Evolutionary conservation across 176 grass and related monocot species (phyloP).

Genomic region (Secale cereale): DNA sequence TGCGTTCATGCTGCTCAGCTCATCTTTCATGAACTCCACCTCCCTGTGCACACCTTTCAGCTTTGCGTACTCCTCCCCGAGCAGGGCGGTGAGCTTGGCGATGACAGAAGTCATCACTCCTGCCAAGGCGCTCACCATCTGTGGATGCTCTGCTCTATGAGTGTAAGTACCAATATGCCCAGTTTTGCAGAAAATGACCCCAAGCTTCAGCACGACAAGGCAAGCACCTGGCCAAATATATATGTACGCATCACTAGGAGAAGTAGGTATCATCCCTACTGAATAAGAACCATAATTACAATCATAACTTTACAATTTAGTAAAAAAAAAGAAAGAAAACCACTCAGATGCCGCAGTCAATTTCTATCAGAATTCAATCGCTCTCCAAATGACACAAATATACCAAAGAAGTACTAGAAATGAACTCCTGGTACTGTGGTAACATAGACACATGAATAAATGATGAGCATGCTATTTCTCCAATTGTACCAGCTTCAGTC

Average conservation of each 20-base stretch:
- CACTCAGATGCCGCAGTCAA: background rate
- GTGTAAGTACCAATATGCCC: background rate
- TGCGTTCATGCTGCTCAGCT: slow-evolving; percentile 28
- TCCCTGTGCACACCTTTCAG: slow-evolving; percentile 9
- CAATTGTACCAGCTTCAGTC: too few species aligned
- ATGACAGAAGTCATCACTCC: slow-evolving; percentile 14
- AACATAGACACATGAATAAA: background rate
- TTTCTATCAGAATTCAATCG: background rate
- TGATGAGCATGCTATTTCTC: background rate
- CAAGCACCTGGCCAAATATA: background rate
- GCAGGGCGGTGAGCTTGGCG: background rate
- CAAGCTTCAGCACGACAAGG: background rate
- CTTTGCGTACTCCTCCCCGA: slow-evolving; percentile 8
- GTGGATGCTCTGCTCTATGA: background rate
- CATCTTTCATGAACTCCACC: slow-evolving; percentile 7
- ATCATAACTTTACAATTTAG: background rate
- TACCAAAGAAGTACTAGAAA: too few species aligned
- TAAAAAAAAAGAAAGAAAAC: background rate
- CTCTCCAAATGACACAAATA: background rate
- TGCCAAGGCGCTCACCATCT: slow-evolving; percentile 19
- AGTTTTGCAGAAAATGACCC: background rate
- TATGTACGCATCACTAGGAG: background rate
- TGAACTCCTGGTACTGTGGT: too few species aligned
- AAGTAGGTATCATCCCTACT: background rate
- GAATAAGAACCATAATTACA: background rate